Base-by-base conservation (phyloP, 2,329 filamentous ascomycete species). In the Lasiodiplodia citricola region DNA sequence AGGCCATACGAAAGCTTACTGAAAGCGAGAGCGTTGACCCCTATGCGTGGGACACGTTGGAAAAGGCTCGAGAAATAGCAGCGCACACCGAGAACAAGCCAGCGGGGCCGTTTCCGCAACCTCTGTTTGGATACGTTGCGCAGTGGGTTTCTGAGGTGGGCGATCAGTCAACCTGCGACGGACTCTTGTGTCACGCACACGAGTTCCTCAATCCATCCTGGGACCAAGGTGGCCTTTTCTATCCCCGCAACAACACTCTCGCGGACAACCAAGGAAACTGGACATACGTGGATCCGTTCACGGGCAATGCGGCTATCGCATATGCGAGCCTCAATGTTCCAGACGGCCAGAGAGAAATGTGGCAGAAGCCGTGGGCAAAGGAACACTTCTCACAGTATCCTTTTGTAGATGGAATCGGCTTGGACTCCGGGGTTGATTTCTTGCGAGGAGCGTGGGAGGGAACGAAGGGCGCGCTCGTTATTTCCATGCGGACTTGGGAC, bases 281-380 rank as follows among this genome's bases (percentile, higher is more conserved):
- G 71, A 74, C 70, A 2, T 70, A 71, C 52, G 74, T 80, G 68
- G 79, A 82, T 31, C 78, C 79, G 0, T 80, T 77, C 23, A 73
- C 78, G 0, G 78, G 81, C 0, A 81, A 82, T 68, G 74, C 75
- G 1, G 75, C 71, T 0, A 76, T 82, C 66, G 79, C 74, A 0
- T 82, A 82, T 57, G 74, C 74, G 5, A 70, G 79, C 23, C 70
- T 81, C 23, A 81, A 82, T 68, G 76, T 81, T 16, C 65, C 71
- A 6, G 75, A 80, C 68, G 80, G 80, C 13, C 76, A 77, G 73
- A 77, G 74, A 70, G 77, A 67, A 47, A 78, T 80, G 74, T 82
- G 73, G 72, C 76, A 78, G 38, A 23, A 68, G n/a, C 77, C 78
- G 0, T 79, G 77, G 75, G 74, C 72, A 0, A 65, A 63, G 18